These are phyloP conservation scores for Pseudocercospora vitis DNA, from an alignment of 2,329 filamentous ascomycete species.

Conservation along the genomic window DNA sequence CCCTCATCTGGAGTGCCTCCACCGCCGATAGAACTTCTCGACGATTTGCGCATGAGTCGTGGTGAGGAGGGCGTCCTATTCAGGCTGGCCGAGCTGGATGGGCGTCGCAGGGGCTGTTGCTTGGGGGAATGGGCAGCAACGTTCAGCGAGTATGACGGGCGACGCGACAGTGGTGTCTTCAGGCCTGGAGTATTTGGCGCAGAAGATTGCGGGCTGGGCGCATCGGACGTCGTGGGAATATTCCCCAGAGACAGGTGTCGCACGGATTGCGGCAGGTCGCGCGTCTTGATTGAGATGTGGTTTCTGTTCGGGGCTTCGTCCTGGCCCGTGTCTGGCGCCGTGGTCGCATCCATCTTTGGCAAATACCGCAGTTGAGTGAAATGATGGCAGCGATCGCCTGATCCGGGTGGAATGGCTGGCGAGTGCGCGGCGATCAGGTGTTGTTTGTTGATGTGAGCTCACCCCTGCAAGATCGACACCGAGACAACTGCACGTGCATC, in stretches of 20 bases:
- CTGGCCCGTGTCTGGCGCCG: background rate
- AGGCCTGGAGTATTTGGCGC: constrained; percentile 23
- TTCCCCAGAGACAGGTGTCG: constrained; percentile 10
- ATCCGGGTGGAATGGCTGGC: background rate
- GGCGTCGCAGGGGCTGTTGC: constrained; percentile 24
- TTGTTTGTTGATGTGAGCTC: constrained; percentile 8
- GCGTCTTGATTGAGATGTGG: constrained; percentile 10
- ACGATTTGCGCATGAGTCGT: constrained; percentile 27
- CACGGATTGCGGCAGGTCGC: constrained; percentile 17
- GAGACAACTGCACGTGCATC: no score
- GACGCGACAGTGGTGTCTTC: constrained; percentile 20
- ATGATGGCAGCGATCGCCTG: background rate
- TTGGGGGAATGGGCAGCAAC: constrained; percentile 20
- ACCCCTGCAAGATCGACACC: no score
- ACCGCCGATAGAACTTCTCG: constrained; percentile 31
- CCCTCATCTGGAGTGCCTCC: constrained; percentile 21
- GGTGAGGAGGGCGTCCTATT: constrained; percentile 22
- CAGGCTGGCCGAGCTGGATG: constrained; percentile 34
- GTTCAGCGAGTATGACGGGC: constrained; percentile 17
- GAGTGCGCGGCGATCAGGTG: background rate
- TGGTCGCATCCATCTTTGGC: background rate
- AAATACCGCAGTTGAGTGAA: background rate
- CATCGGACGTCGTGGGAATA: constrained; percentile 12
- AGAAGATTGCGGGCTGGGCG: constrained; percentile 16
- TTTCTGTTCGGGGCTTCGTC: background rate